Base-by-base conservation (phyloP, 768 basidiomycete genomes). In the Pholiota microspora region DNA sequence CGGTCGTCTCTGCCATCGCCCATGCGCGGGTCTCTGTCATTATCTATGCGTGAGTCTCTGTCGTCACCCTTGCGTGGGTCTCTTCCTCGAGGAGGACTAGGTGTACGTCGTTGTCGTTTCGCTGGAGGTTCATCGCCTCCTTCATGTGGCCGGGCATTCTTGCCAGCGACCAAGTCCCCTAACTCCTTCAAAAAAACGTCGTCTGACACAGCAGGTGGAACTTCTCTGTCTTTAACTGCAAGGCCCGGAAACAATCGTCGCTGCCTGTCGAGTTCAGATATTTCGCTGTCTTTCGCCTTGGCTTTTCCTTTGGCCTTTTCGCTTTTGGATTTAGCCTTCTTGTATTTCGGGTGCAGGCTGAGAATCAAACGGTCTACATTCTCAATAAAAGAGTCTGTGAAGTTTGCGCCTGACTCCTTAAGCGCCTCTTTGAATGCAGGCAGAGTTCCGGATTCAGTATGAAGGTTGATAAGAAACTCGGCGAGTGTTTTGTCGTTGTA, bases 331-430 rank as follows among this genome's bases (percentile, higher is more conserved):
- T 73, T 71, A 67, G 81, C 82, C 70, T 91, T 91, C 78, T 92
- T 97, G 77, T 98, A 89, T 64, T 94, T 97, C 1, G 96, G 97
- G 63, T 99, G 96, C 79, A 98, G 84, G 54, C 82, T 91, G 51
- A 97, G 82, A 62, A 99, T 92, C 49, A 98, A 83, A 16, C 97
- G 89, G 74, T 99, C 96, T 29, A 98, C 83, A 65, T 88, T 95
- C 69, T 94, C 89, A 54, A 96, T 73, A 67, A 98, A 91, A 24
- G 91, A 91, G 58, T 92, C 91, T 3, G 94, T 88, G 64, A 98
- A 94, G 59, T 84, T 85, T 16, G 92, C 90, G 18, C 86, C 93
- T 56, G 82, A 76, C 56, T 88, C 85, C 51, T 79, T 77, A 42
- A 98, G 81, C 67, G 90, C 88, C 45, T 71, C 66, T 73, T 93